Conservation (phyloP, 106 monocot genomes). For the Phalaenopsis aphrodite region DNA sequence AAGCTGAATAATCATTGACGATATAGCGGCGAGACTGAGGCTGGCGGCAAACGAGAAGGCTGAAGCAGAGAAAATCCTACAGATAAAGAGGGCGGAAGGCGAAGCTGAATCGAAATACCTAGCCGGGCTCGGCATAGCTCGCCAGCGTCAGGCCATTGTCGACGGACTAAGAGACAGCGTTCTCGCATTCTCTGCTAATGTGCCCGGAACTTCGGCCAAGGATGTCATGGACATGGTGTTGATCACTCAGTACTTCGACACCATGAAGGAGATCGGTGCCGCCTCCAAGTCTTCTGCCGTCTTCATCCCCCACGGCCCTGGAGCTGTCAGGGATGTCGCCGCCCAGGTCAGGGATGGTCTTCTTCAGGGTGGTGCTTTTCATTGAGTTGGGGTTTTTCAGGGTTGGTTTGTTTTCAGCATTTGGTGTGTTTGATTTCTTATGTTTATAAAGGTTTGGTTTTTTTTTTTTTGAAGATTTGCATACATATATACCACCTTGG, state of each 20-base stretch:
- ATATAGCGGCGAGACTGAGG: conserved; percentile 43
- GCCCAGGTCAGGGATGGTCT: conserved; percentile 51
- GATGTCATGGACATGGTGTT: conserved; percentile 86
- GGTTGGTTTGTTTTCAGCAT: too few species aligned
- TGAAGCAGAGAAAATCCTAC: conserved; percentile 66
- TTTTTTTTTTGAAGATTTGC: too few species aligned
- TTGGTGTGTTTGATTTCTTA: too few species aligned
- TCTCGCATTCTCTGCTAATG: conserved; percentile 63
- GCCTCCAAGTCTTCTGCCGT: conserved; percentile 42
- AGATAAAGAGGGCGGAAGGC: conserved; percentile 68
- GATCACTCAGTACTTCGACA: conserved; percentile 67
- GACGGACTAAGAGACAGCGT: conserved; percentile 72
- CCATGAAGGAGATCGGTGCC: conserved; percentile 70
- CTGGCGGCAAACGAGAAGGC: conserved; percentile 75
- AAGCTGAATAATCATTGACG: too few species aligned
- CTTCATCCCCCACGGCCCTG: conserved; percentile 43
- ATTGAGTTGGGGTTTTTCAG: not conserved
- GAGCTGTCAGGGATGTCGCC: conserved; percentile 41
- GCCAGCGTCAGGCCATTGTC: conserved; percentile 72
- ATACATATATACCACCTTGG: too few species aligned
- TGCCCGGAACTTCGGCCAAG: conserved; percentile 63
- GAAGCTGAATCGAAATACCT: conserved; percentile 78
- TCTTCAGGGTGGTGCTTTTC: conserved; percentile 23
- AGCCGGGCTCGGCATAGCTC: conserved; percentile 54
- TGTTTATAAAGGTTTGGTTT: too few species aligned